Evolutionary conservation across 257 asterid species (phyloP).

Genomic region (Catharanthus roseus): DNA sequence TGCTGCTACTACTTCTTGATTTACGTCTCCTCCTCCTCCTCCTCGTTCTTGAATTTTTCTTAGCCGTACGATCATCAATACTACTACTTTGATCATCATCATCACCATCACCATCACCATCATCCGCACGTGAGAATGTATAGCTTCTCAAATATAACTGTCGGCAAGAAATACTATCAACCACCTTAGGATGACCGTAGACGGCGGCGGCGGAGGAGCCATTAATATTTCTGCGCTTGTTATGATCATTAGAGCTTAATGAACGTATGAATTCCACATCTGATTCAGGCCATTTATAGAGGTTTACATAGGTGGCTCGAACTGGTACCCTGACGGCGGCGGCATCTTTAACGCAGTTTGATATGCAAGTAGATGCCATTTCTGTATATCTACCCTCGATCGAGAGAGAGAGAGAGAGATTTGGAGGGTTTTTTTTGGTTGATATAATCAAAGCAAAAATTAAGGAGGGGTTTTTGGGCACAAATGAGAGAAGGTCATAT

Average conservation of each 20-base stretch:
- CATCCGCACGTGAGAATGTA: conserved; percentile 61
- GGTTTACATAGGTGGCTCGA: conserved; percentile 62
- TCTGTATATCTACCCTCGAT: background rate
- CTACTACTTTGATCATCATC: no score
- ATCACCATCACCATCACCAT: background rate
- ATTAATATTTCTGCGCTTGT: no score
- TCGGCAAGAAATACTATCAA: conserved; percentile 77
- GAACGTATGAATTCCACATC: conserved; percentile 76
- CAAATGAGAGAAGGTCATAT: no score
- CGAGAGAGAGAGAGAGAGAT: background rate
- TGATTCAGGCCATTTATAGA: conserved; percentile 89
- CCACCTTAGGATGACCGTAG: conserved; percentile 41
- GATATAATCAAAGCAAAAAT: no score
- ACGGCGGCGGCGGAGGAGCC: background rate
- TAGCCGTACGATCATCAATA: conserved; percentile 27
- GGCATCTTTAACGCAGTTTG: conserved; percentile 46
- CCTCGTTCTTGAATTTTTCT: conserved; percentile 36
- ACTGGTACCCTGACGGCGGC: conserved; percentile 50
- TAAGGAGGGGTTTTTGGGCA: no score
- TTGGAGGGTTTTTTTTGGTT: background rate
- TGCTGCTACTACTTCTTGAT: background rate
- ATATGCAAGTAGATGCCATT: conserved; percentile 48
- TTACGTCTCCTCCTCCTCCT: conserved; percentile 19
- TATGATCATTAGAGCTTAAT: conserved; percentile 34
- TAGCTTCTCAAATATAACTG: conserved; percentile 78